A percentile compares a stretch with the other conserved stretches of the same genome.
These are phyloP conservation scores for Pythium biforme DNA, from an alignment of 352 stramenopile species.

Conservation along the genomic window DNA sequence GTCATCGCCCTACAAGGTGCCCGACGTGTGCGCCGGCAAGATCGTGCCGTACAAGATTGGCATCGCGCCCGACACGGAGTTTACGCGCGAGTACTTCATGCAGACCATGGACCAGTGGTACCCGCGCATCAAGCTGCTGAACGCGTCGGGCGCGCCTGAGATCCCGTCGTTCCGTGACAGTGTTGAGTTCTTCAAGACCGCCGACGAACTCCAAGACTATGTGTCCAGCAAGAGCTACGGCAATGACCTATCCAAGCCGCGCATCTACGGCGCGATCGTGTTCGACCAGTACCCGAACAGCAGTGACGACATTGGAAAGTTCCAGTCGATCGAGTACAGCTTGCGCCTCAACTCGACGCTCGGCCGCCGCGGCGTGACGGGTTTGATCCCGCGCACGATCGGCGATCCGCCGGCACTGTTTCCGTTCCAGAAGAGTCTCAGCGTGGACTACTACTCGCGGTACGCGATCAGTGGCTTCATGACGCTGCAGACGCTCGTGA, in stretches of 20 bases:
- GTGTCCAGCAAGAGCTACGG: slow-evolving; percentile 51
- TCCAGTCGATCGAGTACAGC: slow-evolving; percentile 56
- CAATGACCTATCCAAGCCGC: slow-evolving; percentile 39
- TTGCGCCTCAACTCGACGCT: slow-evolving; percentile 58
- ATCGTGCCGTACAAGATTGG: slow-evolving; percentile 61
- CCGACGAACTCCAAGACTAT: slow-evolving; percentile 47
- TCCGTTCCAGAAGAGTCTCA: slow-evolving; percentile 38
- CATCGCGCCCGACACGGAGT: slow-evolving; percentile 55
- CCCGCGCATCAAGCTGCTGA: slow-evolving; percentile 37
- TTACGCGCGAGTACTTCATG: slow-evolving; percentile 67
- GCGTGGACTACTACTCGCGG: slow-evolving; percentile 37
- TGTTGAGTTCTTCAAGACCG: slow-evolving; percentile 57
- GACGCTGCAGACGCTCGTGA: slow-evolving; percentile 62
- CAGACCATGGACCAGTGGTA: slow-evolving; percentile 67
- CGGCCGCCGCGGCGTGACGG: slow-evolving; percentile 22
- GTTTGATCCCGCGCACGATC: slow-evolving; percentile 34
- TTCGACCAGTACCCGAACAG: slow-evolving; percentile 45
- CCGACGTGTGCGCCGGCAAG: slow-evolving; percentile 34
- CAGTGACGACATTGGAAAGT: slow-evolving; percentile 36
- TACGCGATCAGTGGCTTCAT: slow-evolving; percentile 58
- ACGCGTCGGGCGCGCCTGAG: slow-evolving; percentile 29
- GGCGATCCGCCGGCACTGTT: slow-evolving; percentile 32
- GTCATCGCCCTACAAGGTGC: slow-evolving; percentile 38
- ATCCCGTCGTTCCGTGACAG: slow-evolving; percentile 58
- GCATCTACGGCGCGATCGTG: slow-evolving; percentile 65